Percentiles rank a stretch among this genome's conserved stretches.
phyloP scores from a whole-genome alignment of 208 protist species.

The Crithidia sp. region DNA sequence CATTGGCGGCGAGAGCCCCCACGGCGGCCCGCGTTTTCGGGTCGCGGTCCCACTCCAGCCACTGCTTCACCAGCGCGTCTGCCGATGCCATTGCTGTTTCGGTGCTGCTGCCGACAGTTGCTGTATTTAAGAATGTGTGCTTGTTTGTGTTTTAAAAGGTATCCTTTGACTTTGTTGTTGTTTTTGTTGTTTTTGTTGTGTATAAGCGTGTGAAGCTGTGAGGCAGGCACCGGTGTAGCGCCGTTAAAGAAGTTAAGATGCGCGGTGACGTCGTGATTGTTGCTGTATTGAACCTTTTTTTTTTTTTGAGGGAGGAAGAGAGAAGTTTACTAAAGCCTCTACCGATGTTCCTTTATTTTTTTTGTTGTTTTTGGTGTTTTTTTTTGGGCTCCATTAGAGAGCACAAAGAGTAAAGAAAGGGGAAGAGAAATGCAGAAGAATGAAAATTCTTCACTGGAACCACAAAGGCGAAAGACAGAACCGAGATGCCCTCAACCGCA shows the following conservation, averaged over 20 bases:
- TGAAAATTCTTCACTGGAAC: too few species aligned
- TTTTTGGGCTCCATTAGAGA: neutral
- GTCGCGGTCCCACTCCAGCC: constrained; percentile 78
- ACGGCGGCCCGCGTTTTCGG: constrained; percentile 49
- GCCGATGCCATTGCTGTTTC: constrained; percentile 20
- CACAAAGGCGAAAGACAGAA: too few species aligned
- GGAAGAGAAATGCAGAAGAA: too few species aligned
- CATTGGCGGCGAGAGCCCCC: constrained; percentile 38
- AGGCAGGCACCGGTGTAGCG: too few species aligned
- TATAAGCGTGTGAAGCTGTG: too few species aligned
- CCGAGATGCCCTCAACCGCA: too few species aligned
- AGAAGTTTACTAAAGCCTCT: too few species aligned
- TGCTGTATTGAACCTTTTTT: neutral
- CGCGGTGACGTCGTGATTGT: neutral
- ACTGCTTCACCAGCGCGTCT: constrained; percentile 57
- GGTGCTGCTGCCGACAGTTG: neutral
- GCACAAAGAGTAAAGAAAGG: too few species aligned
- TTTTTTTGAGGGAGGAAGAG: neutral
- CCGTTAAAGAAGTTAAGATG: too few species aligned
- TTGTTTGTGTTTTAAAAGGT: neutral
- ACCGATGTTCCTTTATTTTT: neutral
- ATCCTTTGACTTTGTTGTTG: neutral
- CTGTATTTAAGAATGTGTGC: neutral
- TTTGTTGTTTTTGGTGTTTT: neutral
- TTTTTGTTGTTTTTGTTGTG: neutral